These are phyloP conservation scores for Blastomyces parvus DNA, from an alignment of 2,329 filamentous ascomycete genomes.

Conservation along the genomic window DNA sequence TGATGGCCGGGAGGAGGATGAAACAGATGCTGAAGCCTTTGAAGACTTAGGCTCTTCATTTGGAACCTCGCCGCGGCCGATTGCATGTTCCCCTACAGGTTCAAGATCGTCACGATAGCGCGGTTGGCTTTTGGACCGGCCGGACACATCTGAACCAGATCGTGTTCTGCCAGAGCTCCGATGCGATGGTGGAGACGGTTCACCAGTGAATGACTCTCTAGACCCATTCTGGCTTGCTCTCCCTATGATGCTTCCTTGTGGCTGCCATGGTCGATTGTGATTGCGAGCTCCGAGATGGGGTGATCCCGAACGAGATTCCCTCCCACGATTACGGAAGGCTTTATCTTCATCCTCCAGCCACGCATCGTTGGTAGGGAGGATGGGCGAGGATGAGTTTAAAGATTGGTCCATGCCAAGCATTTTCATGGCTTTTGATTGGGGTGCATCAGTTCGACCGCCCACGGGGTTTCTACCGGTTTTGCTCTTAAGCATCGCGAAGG, in stretches of 20 bases:
- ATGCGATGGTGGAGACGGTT: slow-evolving; percentile 30
- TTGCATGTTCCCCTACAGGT: slow-evolving; percentile 40
- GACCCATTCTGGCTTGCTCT: slow-evolving; percentile 27
- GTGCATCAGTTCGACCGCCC: slow-evolving; percentile 23
- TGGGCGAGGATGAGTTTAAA: slow-evolving; percentile 28
- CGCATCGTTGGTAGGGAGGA: slow-evolving; percentile 27
- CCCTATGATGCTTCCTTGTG: slow-evolving; percentile 14
- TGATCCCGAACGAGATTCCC: slow-evolving; percentile 31
- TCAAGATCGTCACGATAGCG: slow-evolving; percentile 46
- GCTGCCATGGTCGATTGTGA: slow-evolving; percentile 11
- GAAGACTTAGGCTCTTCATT: slow-evolving; percentile 22
- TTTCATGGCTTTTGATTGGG: slow-evolving; percentile 31
- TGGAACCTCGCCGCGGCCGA: slow-evolving; percentile 22
- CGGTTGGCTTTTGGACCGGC: slow-evolving; percentile 46
- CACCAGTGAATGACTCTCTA: slow-evolving; percentile 28
- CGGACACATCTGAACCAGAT: slow-evolving; percentile 46
- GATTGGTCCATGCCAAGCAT: slow-evolving; percentile 31
- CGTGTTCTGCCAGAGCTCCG: slow-evolving; percentile 40
- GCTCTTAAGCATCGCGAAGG: slow-evolving; percentile 38
- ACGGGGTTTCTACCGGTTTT: slow-evolving; percentile 30
- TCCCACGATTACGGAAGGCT: slow-evolving; percentile 23
- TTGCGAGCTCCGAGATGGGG: slow-evolving; percentile 26
- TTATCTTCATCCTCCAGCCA: slow-evolving; percentile 33
- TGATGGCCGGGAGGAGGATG: slow-evolving; percentile 32
- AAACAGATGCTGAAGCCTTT: slow-evolving; percentile 21